Conservation (phyloP, 495 filamentous ascomycete species). For the Xylaria nigripes region DNA sequence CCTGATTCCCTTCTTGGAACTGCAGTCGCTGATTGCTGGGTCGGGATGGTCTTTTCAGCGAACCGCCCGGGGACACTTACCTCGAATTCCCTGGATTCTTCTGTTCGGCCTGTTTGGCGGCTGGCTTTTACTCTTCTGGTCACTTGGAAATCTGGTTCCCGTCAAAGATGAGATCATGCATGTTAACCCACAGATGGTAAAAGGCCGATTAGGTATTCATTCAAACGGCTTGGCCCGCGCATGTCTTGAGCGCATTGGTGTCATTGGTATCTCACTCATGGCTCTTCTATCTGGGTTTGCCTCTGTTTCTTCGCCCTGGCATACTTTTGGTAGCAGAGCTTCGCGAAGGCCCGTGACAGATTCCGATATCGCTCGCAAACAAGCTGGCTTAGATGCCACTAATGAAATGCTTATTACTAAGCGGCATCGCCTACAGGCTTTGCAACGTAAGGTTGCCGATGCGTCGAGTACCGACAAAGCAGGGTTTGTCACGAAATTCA, state of each 20-base stretch:
- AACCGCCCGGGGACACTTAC: conserved; percentile 39
- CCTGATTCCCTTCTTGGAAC: conserved; percentile 62
- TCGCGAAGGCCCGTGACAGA: conserved; percentile 52
- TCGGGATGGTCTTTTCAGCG: conserved; percentile 50
- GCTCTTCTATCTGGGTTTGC: conserved; percentile 75
- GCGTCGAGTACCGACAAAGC: conserved; percentile 26
- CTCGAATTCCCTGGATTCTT: conserved; percentile 47
- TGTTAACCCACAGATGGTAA: conserved; percentile 17
- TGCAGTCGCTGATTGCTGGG: conserved; percentile 55
- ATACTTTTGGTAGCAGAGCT: conserved; percentile 58
- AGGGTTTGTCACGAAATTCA: conserved; percentile 59
- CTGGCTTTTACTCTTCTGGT: conserved; percentile 70
- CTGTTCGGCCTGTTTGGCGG: conserved; percentile 47
- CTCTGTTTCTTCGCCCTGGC: conserved; percentile 71
- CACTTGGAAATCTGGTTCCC: conserved; percentile 57
- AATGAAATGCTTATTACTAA: conserved; percentile 67
- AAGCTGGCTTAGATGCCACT: conserved; percentile 64
- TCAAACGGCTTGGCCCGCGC: conserved; percentile 49
- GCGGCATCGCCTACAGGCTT: conserved; percentile 52
- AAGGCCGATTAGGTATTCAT: conserved; percentile 11
- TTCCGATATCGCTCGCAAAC: conserved; percentile 60
- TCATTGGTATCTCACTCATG: conserved; percentile 77
- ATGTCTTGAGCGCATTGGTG: conserved; percentile 67
- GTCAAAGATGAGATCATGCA: conserved; percentile 34
- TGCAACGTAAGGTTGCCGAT: conserved; percentile 56